phyloP scores from a whole-genome alignment of 768 basidiomycete genomes.

The Vishniacozyma victoriae region DNA sequence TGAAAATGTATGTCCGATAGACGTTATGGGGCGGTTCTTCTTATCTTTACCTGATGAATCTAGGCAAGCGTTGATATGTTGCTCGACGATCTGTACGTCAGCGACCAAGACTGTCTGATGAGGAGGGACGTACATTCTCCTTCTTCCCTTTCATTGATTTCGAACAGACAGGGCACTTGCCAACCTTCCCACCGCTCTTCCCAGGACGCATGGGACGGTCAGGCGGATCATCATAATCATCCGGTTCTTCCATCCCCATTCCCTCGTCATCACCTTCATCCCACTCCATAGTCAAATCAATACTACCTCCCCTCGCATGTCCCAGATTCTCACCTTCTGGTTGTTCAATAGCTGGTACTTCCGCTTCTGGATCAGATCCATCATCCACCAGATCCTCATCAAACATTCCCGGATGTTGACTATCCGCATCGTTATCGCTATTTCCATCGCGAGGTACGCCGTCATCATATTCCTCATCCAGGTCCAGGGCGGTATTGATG shows the following conservation, averaged over 20 bases:
- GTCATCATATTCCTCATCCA: constrained; percentile 1
- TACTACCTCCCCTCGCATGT: background rate
- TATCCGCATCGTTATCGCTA: constrained; percentile 9
- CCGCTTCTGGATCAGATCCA: constrained; percentile 10
- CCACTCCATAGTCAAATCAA: constrained; percentile 56
- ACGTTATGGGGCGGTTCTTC: constrained; percentile 38
- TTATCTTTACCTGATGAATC: constrained; percentile 42
- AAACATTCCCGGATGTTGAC: constrained; percentile 7
- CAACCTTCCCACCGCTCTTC: constrained; percentile 18
- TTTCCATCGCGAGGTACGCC: background rate
- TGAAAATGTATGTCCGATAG: constrained; percentile 25
- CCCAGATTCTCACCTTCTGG: constrained; percentile 1
- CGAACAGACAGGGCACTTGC: constrained; percentile 38
- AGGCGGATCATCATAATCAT: constrained; percentile 33
- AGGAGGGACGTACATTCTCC: constrained; percentile 33
- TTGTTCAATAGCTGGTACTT: constrained; percentile 10
- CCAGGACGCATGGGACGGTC: constrained; percentile 10
- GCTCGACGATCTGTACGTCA: constrained; percentile 51
- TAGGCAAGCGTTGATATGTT: constrained; percentile 59
- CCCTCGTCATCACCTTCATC: constrained; percentile 68
- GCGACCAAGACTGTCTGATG: background rate
- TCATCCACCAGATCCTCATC: constrained; percentile 3
- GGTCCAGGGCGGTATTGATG: constrained; percentile 22
- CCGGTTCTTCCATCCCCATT: constrained; percentile 44
- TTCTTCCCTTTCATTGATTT: constrained; percentile 31